Base-by-base conservation (phyloP, 2,329 filamentous ascomycete species). In the Pyrenophora teres region DNA sequence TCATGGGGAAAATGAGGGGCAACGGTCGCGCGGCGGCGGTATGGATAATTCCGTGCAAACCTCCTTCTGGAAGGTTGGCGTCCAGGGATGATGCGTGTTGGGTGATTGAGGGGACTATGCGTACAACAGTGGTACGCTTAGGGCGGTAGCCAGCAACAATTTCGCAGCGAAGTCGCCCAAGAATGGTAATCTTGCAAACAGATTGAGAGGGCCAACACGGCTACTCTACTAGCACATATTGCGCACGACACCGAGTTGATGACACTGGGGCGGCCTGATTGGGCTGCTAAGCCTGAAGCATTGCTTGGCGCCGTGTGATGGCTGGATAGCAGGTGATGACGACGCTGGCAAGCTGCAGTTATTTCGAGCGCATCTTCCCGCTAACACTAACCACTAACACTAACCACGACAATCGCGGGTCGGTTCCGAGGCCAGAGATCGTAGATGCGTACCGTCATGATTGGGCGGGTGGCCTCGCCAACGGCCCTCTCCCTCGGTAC, bases 61-160 rank as follows among this genome's bases (percentile, higher is more conserved):
- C 49, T 54, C 52, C 58, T 66, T 66, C 60, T 54, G 51, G 63
- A 65, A 66, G 56, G 40, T 45, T 27, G 19, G 23, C 12, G 15
- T 52, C 27, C 63, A 54, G 47, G 60, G 63, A 59, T 62, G 33
- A 56, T 52, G 56, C 60, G 48, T 60, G 62, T 39, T 56, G 27
- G 27, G n/a, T 7, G 15, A 40, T 9, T 21, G 42, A 35, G 47
- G n/a, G 21, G 31, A 9, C 8, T 46, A 32, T 37, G 46, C 52
- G 54, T 40, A 30, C 7, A 30, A 12, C 2, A 30, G 27, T 30
- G 9, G 8, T 30, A 30, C 60, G 59, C 59, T 49, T 60, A 53
- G 41, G 48, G 60, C 59, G 56, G 56, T 37, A 27, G 25, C 33
- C 27, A 32, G 27, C 35, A 35, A 36, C 40, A 38, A 41, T 38